Evolutionary conservation across 495 filamentous ascomycete species (phyloP).

Genomic region (Podospora pseudopauciseta): DNA sequence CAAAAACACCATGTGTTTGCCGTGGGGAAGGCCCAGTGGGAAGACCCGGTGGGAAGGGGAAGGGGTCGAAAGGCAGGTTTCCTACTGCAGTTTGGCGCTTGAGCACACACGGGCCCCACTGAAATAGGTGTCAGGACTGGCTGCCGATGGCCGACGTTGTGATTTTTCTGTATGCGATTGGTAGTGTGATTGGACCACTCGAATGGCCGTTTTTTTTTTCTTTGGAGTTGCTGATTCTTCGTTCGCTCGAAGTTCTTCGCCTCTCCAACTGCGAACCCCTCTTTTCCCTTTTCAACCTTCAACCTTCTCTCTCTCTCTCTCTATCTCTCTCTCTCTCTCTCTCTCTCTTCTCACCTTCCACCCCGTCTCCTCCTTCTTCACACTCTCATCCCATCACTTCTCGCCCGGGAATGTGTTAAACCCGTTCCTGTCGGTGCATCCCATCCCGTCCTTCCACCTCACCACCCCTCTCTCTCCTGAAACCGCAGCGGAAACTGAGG

Average conservation of each 20-base stretch:
- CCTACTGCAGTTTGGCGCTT: background rate
- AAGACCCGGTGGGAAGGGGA: background rate
- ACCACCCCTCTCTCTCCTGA: background rate
- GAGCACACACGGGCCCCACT: background rate
- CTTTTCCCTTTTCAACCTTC: constrained; percentile 23
- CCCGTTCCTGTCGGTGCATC: background rate
- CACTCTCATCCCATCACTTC: constrained; percentile 8
- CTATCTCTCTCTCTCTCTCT: background rate
- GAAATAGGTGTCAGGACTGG: background rate
- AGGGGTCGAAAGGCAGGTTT: background rate
- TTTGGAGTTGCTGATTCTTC: constrained; percentile 7
- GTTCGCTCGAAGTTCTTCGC: constrained; percentile 14
- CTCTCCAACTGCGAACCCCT: constrained; percentile 23
- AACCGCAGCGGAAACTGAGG: constrained; percentile 15
- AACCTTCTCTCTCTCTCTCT: background rate
- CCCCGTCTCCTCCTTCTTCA: constrained; percentile 8
- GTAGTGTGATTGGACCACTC: constrained; percentile 5
- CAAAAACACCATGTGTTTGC: background rate
- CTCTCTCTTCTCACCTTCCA: constrained; percentile 9
- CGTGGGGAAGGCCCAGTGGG: background rate
- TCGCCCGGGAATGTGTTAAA: background rate
- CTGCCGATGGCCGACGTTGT: background rate
- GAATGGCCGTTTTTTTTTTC: constrained; percentile 15
- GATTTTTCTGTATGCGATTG: background rate
- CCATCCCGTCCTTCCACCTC: constrained; percentile 1